Conservation (phyloP, 148 eudicot genomes). For the Silene conica region DNA sequence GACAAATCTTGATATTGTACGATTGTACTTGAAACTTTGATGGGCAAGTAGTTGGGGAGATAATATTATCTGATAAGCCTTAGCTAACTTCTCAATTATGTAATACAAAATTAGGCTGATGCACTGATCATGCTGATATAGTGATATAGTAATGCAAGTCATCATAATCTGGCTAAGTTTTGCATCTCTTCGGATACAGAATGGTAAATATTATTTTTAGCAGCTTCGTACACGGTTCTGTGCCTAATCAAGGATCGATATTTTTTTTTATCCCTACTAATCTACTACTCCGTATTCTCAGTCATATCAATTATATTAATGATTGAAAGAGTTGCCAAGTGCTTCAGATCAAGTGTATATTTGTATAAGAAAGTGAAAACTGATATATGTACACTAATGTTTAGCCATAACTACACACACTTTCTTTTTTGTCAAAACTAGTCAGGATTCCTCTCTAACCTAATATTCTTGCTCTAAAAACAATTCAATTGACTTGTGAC, state of each 20-base stretch:
- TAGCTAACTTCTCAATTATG: neutral
- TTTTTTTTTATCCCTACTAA: neutral
- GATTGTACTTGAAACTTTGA: neutral
- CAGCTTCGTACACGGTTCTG: neutral
- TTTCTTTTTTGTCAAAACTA: neutral
- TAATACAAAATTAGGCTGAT: neutral
- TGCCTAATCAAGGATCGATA: neutral
- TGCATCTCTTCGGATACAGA: neutral
- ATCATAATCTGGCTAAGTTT: neutral
- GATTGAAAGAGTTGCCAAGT: neutral
- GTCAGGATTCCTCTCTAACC: neutral
- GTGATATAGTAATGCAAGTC: neutral
- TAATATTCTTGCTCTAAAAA: slow-evolving; percentile 3
- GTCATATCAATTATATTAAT: neutral
- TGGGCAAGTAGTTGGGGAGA: neutral
- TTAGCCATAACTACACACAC: neutral
- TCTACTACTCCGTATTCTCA: neutral
- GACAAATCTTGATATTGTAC: neutral
- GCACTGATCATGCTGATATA: neutral
- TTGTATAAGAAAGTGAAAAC: neutral
- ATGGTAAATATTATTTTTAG: neutral
- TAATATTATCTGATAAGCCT: neutral
- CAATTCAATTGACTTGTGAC: slow-evolving; percentile 27
- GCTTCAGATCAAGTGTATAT: neutral
- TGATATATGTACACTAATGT: neutral